These are phyloP conservation scores for Phoma sp. DNA, from an alignment of 2,329 filamentous ascomycete genomes.

Conservation along the genomic window DNA sequence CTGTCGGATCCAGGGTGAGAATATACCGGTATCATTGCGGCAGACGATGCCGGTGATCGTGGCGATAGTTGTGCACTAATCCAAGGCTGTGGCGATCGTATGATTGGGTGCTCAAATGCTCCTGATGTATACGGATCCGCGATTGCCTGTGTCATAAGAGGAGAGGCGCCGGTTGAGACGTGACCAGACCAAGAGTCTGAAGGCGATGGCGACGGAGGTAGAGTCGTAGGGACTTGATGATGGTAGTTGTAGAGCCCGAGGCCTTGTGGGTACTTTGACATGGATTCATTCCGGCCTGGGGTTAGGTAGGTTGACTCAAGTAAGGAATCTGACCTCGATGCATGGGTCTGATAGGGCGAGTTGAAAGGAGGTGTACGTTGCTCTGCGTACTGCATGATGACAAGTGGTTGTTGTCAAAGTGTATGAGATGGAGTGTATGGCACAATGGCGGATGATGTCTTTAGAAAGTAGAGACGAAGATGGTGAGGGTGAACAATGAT, in stretches of 20 bases:
- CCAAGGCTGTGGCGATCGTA: constrained; percentile 43
- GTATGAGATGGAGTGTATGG: constrained; percentile 10
- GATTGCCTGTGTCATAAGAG: constrained; percentile 38
- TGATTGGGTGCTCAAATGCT: constrained; percentile 44
- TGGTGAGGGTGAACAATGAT: constrained; percentile 11
- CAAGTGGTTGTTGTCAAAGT: constrained; percentile 19
- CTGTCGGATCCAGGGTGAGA: constrained; percentile 43
- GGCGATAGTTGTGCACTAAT: constrained; percentile 39
- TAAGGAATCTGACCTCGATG: constrained; percentile 32
- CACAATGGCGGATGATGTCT: constrained; percentile 12
- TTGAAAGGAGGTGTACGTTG: constrained; percentile 46
- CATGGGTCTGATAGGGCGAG: constrained; percentile 46
- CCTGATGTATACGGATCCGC: constrained; percentile 43
- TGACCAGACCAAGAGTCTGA: constrained; percentile 43
- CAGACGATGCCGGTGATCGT: constrained; percentile 44
- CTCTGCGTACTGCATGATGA: constrained; percentile 37
- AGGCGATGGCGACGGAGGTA: constrained; percentile 47
- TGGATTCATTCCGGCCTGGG: constrained; percentile 41
- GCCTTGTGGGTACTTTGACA: constrained; percentile 39
- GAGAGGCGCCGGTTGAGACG: constrained; percentile 36
- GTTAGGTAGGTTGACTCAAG: constrained; percentile 47
- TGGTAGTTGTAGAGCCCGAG: constrained; percentile 47
- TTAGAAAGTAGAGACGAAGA: constrained; percentile 10
- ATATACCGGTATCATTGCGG: constrained; percentile 42
- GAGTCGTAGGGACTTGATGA: constrained; percentile 29